Conservation (phyloP, 2,329 filamentous ascomycete species). For the Botryotinia convoluta region DNA sequence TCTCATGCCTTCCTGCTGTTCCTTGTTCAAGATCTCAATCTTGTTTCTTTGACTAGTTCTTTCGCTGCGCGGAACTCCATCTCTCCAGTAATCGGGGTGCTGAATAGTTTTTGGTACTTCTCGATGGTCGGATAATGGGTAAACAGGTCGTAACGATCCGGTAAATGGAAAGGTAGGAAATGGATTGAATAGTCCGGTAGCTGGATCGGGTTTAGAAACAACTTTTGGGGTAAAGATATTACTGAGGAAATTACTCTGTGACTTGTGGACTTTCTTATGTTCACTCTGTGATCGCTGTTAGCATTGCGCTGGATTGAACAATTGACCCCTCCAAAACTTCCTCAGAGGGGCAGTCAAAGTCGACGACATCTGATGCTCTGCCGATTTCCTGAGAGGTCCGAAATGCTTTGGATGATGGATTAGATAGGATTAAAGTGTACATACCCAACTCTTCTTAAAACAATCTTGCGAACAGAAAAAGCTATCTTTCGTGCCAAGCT, state of each 20-base stretch:
- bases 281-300: conserved; percentile 54
- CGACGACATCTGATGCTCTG: background rate
- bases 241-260: conserved; percentile 71
- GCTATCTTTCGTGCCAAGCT: conserved; percentile 81
- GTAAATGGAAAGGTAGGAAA: conserved; percentile 86
- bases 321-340: background rate
- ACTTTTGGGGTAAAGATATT: conserved; percentile 73
- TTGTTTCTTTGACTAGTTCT: conserved; percentile 67
- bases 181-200: conserved; percentile 84
- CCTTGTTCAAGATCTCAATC: conserved; percentile 76
- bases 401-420: background rate
- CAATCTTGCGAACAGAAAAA: conserved; percentile 98
- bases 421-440: conserved; percentile 30
- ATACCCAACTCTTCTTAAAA: conserved; percentile 98
- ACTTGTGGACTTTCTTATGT: conserved; percentile 84
- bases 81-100: conserved; percentile 82
- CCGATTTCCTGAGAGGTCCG: background rate
- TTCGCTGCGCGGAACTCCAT: conserved; percentile 69
- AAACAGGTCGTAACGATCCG: conserved; percentile 79
- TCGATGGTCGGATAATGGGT: conserved; percentile 72
- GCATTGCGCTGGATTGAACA: conserved; percentile 19
- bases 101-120: conserved; percentile 76
- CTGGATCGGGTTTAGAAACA: conserved; percentile 89
- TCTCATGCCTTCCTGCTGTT: conserved; percentile 81
- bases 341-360: background rate